Base-by-base conservation (phyloP, 1,139 yeast genomes). In the Kluyveromyces sp. region DNA sequence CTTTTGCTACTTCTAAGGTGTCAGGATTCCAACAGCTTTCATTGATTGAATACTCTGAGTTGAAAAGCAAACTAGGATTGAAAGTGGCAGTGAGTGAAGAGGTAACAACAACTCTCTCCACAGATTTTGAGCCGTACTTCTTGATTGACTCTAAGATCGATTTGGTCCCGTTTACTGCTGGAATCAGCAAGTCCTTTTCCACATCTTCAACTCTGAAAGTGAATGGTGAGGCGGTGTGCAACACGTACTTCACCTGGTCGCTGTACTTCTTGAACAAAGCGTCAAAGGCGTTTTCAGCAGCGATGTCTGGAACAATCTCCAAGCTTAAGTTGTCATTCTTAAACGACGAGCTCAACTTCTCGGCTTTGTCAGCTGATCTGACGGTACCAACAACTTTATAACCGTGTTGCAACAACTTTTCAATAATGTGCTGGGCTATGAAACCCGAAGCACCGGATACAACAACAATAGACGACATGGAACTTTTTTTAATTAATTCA, bases 221-320 rank as follows among this genome's bases (percentile, higher is more conserved):
- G 47, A 55, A 73, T 67, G 17, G 82, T 3, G 39, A 35, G 6
- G 82, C 82, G 2, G 78, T 75, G 62, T 80, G 87, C 26, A 79
- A 54, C 37, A 80, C 77, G 32, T 67, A 69, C 9, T 71, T 70
- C 45, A 77, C 68, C 33, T 73, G 74, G 1, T 75, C 67, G 25
- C 40, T 43, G 50, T 75, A 70, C 2, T 58, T 60, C 47, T 69
- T 54, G 45, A 80, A 66, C 2, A 70, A 73, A 9, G 64, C 59
- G 53, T 77, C 78, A 48, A 78, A 78, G 1, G 84, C 83, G 32
- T 66, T 66, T 3, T 61, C 66, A 2, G 60, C 64, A 7, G 66
- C 65, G 47, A 79, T 68, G 46, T 77, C 82, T 7, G 64, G 56
- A 12, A 80, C 82, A 26, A 76, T 57, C 47, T 67, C 82, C 48